phyloP scores from a whole-genome alignment of 371 early-diverging fungal species.

The Syncephalastrum sp. region DNA sequence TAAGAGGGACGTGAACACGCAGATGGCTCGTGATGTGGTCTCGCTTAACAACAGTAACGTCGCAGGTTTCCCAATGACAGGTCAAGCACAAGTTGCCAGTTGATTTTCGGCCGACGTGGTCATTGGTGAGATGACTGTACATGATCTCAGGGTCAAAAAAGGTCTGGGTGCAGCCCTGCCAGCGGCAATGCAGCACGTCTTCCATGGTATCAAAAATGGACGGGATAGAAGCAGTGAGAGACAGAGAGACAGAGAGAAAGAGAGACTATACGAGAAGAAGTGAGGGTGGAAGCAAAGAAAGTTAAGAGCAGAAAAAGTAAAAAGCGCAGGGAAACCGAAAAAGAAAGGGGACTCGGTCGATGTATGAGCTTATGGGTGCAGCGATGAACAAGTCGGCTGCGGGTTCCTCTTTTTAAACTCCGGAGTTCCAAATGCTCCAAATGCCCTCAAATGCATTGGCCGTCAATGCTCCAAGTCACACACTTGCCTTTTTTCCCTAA shows the following conservation, averaged over 20 bases:
- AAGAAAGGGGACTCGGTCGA: neutral
- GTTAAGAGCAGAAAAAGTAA: neutral
- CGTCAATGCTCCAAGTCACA: too few relatives aligned
- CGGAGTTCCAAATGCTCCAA: too few relatives aligned
- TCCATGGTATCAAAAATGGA: neutral
- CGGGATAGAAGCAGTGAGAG: neutral
- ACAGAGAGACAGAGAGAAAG: neutral
- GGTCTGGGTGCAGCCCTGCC: slow-evolving; percentile 44
- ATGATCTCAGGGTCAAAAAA: slow-evolving; percentile 81
- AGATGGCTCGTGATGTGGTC: slow-evolving; percentile 95
- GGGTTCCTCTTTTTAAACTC: too few relatives aligned
- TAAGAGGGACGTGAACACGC: slow-evolving; percentile 87
- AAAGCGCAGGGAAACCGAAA: neutral
- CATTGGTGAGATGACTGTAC: slow-evolving; percentile 80
- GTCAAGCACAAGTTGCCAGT: slow-evolving; percentile 83
- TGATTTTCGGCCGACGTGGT: slow-evolving; percentile 89
- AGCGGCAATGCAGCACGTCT: slow-evolving; percentile 35
- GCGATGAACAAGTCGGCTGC: too few relatives aligned
- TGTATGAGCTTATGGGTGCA: too few relatives aligned
- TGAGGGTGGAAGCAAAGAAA: neutral
- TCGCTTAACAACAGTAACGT: slow-evolving; percentile 73
- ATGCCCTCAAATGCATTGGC: too few relatives aligned
- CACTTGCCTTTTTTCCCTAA: too few relatives aligned
- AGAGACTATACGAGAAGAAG: neutral
- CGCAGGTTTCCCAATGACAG: slow-evolving; percentile 89